A percentile compares a stretch with the other conserved stretches of the same genome.
Conservation (phyloP, 2,329 filamentous ascomycete genomes). For the Scopulariopsis brevicaulis region DNA sequence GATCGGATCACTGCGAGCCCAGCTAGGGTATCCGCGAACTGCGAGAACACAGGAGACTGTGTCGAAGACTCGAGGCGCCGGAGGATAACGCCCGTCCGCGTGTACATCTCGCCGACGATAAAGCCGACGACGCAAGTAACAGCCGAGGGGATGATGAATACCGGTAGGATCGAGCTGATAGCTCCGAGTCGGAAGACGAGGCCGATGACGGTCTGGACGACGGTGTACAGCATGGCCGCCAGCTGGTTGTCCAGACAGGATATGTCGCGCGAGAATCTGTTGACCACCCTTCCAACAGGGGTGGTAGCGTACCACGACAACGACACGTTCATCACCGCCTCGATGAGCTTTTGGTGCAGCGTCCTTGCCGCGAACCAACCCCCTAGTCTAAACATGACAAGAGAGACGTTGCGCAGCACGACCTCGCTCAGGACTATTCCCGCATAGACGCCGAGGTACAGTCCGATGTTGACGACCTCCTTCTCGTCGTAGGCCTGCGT, state of each 20-base stretch:
- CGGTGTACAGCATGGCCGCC: constrained; percentile 29
- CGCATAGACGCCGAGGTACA: constrained; percentile 42
- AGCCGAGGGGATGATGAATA: constrained; percentile 35
- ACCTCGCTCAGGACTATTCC: constrained; percentile 30
- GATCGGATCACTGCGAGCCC: constrained; percentile 31
- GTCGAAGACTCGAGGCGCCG: constrained; percentile 32
- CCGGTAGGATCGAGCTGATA: constrained; percentile 38
- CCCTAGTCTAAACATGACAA: constrained; percentile 39
- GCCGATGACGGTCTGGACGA: constrained; percentile 27
- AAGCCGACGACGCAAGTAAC: constrained; percentile 33
- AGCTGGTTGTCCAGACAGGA: constrained; percentile 39
- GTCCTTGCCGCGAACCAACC: constrained; percentile 42
- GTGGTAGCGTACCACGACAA: constrained; percentile 45
- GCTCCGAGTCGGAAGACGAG: constrained; percentile 33
- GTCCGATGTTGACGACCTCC: constrained; percentile 30
- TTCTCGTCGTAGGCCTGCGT: constrained; percentile 12
- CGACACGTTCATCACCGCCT: constrained; percentile 38
- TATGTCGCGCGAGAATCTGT: constrained; percentile 46
- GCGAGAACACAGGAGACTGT: constrained; percentile 34
- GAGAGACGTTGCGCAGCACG: constrained; percentile 26
- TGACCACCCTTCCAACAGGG: constrained; percentile 39
- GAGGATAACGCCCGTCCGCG: constrained; percentile 29
- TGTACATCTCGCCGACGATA: constrained; percentile 26
- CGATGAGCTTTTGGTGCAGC: constrained; percentile 40
- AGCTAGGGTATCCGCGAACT: constrained; percentile 29